phyloP scores from a whole-genome alignment of 1,284 basidiomycete genomes.

The Peniophora sp. region DNA sequence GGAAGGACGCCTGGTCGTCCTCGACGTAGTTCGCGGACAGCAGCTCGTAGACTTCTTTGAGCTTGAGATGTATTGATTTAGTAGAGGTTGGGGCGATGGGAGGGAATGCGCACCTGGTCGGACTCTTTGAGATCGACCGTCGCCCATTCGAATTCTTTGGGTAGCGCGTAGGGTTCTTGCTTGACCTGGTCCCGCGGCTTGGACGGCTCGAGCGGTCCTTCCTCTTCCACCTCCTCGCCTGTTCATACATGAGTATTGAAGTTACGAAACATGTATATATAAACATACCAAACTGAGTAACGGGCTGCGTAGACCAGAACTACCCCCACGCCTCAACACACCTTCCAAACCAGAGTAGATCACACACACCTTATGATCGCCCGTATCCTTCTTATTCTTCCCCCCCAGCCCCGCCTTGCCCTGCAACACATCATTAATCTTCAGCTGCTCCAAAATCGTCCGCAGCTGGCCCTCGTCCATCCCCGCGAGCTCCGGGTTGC shows the following conservation, averaged over 20 bases:
- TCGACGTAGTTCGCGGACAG: constrained; percentile 95
- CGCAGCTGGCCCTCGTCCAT: constrained; percentile 54
- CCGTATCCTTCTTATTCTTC: constrained; percentile 68
- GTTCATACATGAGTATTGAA: neutral
- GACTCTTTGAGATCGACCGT: constrained; percentile 76
- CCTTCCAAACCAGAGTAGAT: constrained; percentile 1
- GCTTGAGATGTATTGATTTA: constrained; percentile 35
- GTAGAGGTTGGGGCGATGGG: neutral
- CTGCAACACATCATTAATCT: constrained; percentile 65
- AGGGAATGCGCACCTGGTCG: constrained; percentile 45
- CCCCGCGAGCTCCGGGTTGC: constrained; percentile 31
- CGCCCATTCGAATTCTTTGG: constrained; percentile 92
- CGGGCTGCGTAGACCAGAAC: constrained; percentile 97
- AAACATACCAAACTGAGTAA: constrained; percentile 69
- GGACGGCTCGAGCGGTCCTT: constrained; percentile 87
- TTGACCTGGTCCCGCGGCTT: constrained; percentile 75
- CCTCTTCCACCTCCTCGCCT: constrained; percentile 67
- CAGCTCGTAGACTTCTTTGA: constrained; percentile 88
- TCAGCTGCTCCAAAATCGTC: constrained; percentile 57
- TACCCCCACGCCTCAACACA: constrained; percentile 22
- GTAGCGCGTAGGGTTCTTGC: constrained; percentile 83
- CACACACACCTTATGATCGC: constrained; percentile 73
- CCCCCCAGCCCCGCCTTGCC: constrained; percentile 66
- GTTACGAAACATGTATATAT: neutral
- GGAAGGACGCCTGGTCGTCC: constrained; percentile 91